These are phyloP conservation scores for Boletus bicolor DNA, from an alignment of 768 basidiomycete genomes.

Conservation along the genomic window DNA sequence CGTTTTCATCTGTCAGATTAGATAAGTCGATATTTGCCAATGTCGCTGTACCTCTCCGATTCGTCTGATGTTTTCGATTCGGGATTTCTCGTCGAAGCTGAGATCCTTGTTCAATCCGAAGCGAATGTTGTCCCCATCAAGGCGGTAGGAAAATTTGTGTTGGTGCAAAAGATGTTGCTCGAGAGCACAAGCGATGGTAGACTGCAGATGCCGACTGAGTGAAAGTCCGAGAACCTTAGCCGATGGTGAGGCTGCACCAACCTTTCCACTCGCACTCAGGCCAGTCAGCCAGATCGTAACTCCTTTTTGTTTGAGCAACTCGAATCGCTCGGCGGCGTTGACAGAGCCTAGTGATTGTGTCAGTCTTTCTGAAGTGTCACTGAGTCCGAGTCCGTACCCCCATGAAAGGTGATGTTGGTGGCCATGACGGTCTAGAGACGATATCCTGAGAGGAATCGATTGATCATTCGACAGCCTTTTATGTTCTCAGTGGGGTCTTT, in stretches of 20 bases:
- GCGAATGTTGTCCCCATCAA: constrained; percentile 95
- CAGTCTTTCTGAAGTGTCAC: neutral
- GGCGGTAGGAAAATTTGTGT: constrained; percentile 81
- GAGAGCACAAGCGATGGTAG: constrained; percentile 94
- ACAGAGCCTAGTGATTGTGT: constrained; percentile 61
- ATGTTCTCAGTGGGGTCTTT: neutral
- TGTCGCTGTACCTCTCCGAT: constrained; percentile 78
- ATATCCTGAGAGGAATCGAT: neutral
- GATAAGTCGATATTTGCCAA: neutral
- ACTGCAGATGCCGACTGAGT: constrained; percentile 44
- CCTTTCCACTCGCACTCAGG: constrained; percentile 93
- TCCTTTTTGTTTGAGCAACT: constrained; percentile 74
- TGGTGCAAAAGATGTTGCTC: constrained; percentile 93
- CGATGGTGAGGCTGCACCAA: constrained; percentile 26
- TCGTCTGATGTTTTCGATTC: constrained; percentile 93
- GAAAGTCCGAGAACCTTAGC: neutral
- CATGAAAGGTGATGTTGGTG: constrained; percentile 65
- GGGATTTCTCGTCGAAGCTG: constrained; percentile 87
- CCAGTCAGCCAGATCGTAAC: constrained; percentile 97
- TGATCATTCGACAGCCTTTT: constrained; percentile 3
- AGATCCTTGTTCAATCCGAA: constrained; percentile 97
- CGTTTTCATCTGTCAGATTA: constrained; percentile 10
- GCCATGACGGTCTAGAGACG: constrained; percentile 25
- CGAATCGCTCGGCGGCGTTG: constrained; percentile 58
- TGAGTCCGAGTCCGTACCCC: constrained; percentile 37